Evolutionary conservation across 2,329 filamentous ascomycete species (phyloP), one percentile per base, ranked within the genome.

Genomic region (Colletotrichum aenigma): DNA sequence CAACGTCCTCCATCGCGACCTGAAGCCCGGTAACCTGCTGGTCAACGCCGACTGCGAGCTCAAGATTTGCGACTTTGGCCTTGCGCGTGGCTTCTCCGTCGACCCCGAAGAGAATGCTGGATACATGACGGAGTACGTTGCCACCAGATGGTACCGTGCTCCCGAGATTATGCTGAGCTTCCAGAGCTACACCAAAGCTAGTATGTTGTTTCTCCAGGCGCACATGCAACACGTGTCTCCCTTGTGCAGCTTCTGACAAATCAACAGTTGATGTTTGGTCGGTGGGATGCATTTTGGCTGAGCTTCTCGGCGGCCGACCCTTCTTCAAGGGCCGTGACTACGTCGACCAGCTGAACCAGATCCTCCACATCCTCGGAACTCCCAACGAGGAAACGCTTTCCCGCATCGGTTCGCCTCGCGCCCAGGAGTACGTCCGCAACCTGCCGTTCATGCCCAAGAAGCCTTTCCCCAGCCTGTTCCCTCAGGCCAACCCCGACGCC

Each of bases 251-350:
- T 68, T 16, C 52, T 62, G 58, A 68, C 36, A 26, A 52, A 13
- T 30, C 30, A 24, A 55, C 55, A 98, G 96, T 99, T 86, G 97
- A 99, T 84, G 96, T 99, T 38, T 99, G 97, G 97, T 99, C 97
- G 10, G 96, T 99, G 58, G 97, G 97, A 77, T 99, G 97, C 84
- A 99, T 99, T 81, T 91, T 99, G 70, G 97, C 97, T 70, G 97
- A 99, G 86, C 92, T 99, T 15, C 92, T 99, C 43, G 97, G 97
- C 77, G 96, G 97, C 76, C 94, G 97, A 76, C 97, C 97, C 58
- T 99, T 99, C 90, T 98, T 99, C 91, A 99, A 99, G 88, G 97
- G 97, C 74, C 95, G 97, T 77, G 97, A 99, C 88, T 99, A 99
- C 83, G 97, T 99, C 85, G 97, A 99, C 87, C 97, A 99, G 89